Evolutionary conservation across 164 flowering plant species (phyloP).

Genomic region (Stephania cephalantha): DNA sequence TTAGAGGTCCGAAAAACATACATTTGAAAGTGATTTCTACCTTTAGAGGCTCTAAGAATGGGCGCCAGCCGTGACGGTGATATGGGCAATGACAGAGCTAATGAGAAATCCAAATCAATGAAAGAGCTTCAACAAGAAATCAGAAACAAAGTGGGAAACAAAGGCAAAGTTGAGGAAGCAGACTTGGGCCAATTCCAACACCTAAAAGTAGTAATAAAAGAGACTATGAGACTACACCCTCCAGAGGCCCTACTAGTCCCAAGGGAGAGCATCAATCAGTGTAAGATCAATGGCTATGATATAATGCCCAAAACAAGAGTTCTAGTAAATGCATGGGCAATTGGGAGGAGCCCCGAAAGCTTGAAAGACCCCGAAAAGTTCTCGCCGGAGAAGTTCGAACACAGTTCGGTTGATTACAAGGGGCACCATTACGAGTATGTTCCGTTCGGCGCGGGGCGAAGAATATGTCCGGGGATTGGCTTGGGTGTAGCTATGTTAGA

Average conservation of each 20-base stretch:
- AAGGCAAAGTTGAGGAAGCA: not conserved
- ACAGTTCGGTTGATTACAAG: not conserved
- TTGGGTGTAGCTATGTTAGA: not conserved
- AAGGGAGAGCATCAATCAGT: not conserved
- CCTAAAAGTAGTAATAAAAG: not conserved
- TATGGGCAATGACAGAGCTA: conserved; percentile 3
- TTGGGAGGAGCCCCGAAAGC: not conserved
- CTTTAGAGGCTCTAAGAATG: no score
- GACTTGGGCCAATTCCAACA: not conserved
- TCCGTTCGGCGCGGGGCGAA: not conserved
- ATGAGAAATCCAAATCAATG: not conserved
- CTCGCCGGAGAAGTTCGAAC: not conserved
- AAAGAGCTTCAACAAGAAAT: not conserved
- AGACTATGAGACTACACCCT: conserved; percentile 3
- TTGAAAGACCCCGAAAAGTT: not conserved
- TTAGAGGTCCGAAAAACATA: no score
- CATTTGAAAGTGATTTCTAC: no score
- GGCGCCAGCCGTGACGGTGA: not conserved
- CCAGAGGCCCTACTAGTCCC: not conserved
- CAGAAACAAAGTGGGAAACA: not conserved
- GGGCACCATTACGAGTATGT: not conserved
- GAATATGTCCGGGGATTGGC: not conserved
- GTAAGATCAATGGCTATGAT: not conserved
- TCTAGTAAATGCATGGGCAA: not conserved
- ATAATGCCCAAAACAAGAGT: not conserved